These are phyloP conservation scores for Plantago ovata DNA, from an alignment of 257 asterid species.

Conservation along the genomic window DNA sequence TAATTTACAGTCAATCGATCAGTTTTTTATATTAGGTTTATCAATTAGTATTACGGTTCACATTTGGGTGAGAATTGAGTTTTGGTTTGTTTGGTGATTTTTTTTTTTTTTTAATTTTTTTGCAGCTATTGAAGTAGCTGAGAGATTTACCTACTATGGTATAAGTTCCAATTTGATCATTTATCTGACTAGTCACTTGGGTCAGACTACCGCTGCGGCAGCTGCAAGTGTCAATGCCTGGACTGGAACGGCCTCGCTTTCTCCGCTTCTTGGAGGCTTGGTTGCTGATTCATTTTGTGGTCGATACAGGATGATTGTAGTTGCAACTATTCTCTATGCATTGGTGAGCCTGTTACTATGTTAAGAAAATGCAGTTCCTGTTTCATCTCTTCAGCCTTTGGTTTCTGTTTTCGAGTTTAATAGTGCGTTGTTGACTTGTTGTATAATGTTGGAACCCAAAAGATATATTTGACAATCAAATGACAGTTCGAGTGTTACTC, in stretches of 20 bases:
- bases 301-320: constrained; percentile 2
- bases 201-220: constrained; percentile 5
- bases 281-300: constrained; percentile 8
- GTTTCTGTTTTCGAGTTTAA: no score
- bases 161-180: constrained; percentile 13
- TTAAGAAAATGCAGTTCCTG: no score
- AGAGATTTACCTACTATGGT: constrained; percentile 14
- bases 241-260: constrained; percentile 8
- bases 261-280: constrained; percentile 10
- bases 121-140: constrained; percentile 8
- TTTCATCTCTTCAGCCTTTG: no score
- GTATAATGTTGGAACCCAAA: no score
- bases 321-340: constrained; percentile 3
- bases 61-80: neutral
- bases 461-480: no score
- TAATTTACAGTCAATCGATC: no score
- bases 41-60: neutral
- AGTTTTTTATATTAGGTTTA: neutral
- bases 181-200: constrained; percentile 8
- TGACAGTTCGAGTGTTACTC: no score
- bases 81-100: neutral
- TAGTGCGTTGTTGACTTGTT: no score
- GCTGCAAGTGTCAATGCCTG: constrained; percentile 12
- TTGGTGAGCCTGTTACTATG: neutral
- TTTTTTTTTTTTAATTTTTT: neutral